Base-by-base conservation (phyloP, 108 stramenopile genomes). In the Pseudonitzschia multiseries region DNA sequence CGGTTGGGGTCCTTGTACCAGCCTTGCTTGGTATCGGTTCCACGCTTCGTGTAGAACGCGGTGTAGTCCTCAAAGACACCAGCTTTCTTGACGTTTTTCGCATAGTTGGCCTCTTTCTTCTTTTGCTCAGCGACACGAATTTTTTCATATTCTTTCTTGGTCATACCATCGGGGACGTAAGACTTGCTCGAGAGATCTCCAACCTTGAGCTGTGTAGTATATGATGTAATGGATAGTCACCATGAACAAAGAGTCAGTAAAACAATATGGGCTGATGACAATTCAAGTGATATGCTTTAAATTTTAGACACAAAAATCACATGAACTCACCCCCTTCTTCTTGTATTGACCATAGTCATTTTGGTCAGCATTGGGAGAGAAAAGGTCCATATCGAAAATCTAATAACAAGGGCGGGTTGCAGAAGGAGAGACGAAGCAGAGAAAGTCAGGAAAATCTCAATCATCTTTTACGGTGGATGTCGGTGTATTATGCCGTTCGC, bases 61-160 rank as follows among this genome's bases (percentile, higher is more conserved):
- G 93, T 93, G 84, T 78, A 93, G 79, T 93, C 90, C 41, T 76
- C 42, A 81, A 93, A 93, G 48, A 82, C 80, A 48, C 93, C 93
- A 32, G 93, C 93, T 87, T 93, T 93, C 44, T 81, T 79, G 32
- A 88, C 93, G 42, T 93, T 93, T 52, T 62, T 70, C 31, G 81
- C 50, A 86, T 93, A 93, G 87, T 86, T 89, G 74, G 81, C 81
- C 17, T 66, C 87, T 84, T 89, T 90, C 84, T 89, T 93, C 57
- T 65, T 64, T 28, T 70, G 70, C 9, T 84, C 89, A 8, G 56
- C 72, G 17, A 63, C 76, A 65, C 93, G 93, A 69, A 90, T 81
- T 70, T 82, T 81, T 27, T 85, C 75, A 84, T 89, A 93, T 70
- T 93, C 74, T 1, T 81, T 84, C 59, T 74, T 83, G 62, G 84